Percentiles rank a stretch among this genome's conserved stretches.
phyloP scores from a whole-genome alignment of 2,329 filamentous ascomycete species.

The Aureobasidium sp. region DNA sequence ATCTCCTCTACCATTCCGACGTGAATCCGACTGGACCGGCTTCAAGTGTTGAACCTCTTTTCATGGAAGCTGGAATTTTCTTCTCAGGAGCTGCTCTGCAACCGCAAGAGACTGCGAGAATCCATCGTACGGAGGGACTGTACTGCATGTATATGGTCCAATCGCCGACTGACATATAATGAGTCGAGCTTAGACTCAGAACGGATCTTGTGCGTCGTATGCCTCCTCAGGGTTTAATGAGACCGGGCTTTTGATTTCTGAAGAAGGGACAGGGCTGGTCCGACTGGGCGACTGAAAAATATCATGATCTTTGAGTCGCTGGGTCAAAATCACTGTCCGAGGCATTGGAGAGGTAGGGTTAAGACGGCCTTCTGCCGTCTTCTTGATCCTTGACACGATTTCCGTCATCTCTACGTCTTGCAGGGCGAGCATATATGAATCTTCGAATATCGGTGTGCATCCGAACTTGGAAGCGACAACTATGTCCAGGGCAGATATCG shows the following conservation, averaged over 20 bases:
- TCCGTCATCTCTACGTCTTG: constrained; percentile 7
- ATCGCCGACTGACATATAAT: no score
- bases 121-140: background rate
- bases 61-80: background rate
- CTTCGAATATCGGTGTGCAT: background rate
- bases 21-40: background rate
- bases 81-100: background rate
- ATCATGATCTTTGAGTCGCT: background rate
- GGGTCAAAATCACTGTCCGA: background rate
- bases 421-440: background rate
- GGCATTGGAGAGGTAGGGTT: constrained; percentile 5
- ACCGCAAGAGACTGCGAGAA: background rate
- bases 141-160: background rate
- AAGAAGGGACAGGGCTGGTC: background rate
- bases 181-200: background rate
- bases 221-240: background rate
- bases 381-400: constrained; percentile 4
- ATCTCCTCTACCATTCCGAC: background rate
- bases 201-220: background rate
- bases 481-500: background rate
- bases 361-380: background rate
- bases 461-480: constrained; percentile 9
- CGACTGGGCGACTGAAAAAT: background rate
- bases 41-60: background rate
- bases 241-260: background rate